Conservation (phyloP, 371 early-diverging fungal genomes). For the Apophysomyces variabilis region DNA sequence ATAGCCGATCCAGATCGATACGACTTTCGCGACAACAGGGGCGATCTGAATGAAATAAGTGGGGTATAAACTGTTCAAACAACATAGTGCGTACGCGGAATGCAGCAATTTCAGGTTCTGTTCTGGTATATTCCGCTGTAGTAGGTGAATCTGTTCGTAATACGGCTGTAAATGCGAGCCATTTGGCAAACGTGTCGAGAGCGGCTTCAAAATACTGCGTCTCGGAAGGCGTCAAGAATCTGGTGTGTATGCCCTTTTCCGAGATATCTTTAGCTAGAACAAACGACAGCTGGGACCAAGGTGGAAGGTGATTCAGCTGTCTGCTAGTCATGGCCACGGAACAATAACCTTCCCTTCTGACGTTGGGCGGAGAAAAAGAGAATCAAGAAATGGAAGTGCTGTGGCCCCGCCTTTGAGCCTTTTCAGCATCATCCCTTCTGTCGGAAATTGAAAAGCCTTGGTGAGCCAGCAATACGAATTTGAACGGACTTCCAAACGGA, state of each 20-base stretch:
- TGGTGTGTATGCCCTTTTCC: slow-evolving; percentile 10
- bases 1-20: slow-evolving; percentile 25
- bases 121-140: background rate
- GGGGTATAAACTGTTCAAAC: slow-evolving; percentile 65
- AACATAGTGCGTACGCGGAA: slow-evolving; percentile 66
- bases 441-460: too few species aligned
- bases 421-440: too few species aligned
- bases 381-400: slow-evolving; percentile 1
- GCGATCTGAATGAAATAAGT: slow-evolving; percentile 38
- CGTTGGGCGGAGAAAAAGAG: slow-evolving; percentile 8
- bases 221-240: slow-evolving; percentile 26
- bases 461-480: too few species aligned
- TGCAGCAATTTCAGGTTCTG: slow-evolving; percentile 31
- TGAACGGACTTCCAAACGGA: too few species aligned
- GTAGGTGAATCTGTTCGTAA: slow-evolving; percentile 9
- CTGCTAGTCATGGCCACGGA: slow-evolving; percentile 12
- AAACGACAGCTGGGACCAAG: slow-evolving; percentile 16
- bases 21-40: slow-evolving; percentile 32
- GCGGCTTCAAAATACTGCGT: slow-evolving; percentile 39
- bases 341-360: slow-evolving; percentile 10
- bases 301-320: slow-evolving; percentile 7
- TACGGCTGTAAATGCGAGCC: slow-evolving; percentile 39
- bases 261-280: slow-evolving; percentile 20
- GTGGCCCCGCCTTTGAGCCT: background rate
- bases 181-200: slow-evolving; percentile 30